Evolutionary conservation across 2,329 filamentous ascomycete genomes (phyloP), one percentile per base, ranked within the genome.

Genomic region (Plenodomus lindquistii): DNA sequence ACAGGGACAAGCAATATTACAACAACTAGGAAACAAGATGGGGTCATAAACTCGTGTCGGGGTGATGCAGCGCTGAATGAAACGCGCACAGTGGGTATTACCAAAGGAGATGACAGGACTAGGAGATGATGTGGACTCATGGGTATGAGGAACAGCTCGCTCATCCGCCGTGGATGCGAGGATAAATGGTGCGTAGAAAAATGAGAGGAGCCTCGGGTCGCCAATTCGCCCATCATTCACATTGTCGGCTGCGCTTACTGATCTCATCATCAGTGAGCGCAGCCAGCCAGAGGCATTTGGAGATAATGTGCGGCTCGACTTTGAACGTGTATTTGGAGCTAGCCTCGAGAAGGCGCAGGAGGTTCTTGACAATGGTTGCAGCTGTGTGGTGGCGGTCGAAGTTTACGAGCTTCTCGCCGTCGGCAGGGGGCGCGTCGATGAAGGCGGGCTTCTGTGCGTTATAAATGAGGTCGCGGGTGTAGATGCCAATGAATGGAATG

Each of bases 231-330:
- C 18, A 40, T 64, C 52, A 70, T 59, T 71, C 65, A 52, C 55
- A 62, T 39, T 61, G 60, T 40, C 64, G 65, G 41, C 65, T 69
- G 44, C 62, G 62, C 50, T 57, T 59, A 10, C 63, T 55, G 62
- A 94, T 91, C 63, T 92, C 88, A n/a, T 85, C 83, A 57, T 93
- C 89, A 45, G 75, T 82, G 45, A 94, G 70, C 9, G 89, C 88
- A 39, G 87, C 86, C 75, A 94, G 85, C 89, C 90, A 94, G n/a
- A 94, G 78, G 68, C 89, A 94, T 55, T 88, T 81, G 72, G 90
- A 88, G 4, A 89, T 86, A 42, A 91, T 82, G 43, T 88, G 87
- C 53, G 90, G 87, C 31, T 92, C 84, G 1, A 88, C 85, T 59
- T 85, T 81, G 67, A 93, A 91, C 6, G 77, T 75, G 68, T 93